Evolutionary conservation across 1,284 basidiomycete genomes (phyloP).

Genomic region (Ceratobasidium sp.): DNA sequence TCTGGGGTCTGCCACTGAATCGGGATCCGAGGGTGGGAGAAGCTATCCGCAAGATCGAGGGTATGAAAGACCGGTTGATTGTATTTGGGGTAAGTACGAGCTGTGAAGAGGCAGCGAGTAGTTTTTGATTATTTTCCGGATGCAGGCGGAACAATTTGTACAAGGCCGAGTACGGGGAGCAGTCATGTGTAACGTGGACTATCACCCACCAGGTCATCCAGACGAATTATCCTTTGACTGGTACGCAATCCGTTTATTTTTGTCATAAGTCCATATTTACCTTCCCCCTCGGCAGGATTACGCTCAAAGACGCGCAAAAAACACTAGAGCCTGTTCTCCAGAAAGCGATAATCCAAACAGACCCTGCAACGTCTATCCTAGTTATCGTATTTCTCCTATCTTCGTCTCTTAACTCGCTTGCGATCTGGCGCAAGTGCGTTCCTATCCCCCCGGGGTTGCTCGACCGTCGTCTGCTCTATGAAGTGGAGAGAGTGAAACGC

Average conservation of each 20-base stretch:
- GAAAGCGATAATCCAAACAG: slow-evolving; percentile 24
- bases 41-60: slow-evolving; percentile 19
- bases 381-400: slow-evolving; percentile 35
- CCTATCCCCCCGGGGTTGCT: background rate
- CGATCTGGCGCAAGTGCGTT: slow-evolving; percentile 37
- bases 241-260: background rate
- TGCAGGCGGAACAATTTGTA: slow-evolving; percentile 23
- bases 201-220: slow-evolving; percentile 16
- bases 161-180: slow-evolving; percentile 18
- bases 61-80: slow-evolving; percentile 24
- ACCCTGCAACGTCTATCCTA: slow-evolving; percentile 17
- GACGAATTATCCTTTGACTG: slow-evolving; percentile 36
- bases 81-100: slow-evolving; percentile 13
- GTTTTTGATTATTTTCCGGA: background rate
- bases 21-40: slow-evolving; percentile 31
- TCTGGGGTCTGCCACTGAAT: slow-evolving; percentile 30
- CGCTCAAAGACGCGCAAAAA: slow-evolving; percentile 34
- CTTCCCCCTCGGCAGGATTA: slow-evolving; percentile 2
- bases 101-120: background rate
- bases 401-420: slow-evolving; percentile 34
- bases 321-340: slow-evolving; percentile 27
- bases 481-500: slow-evolving; percentile 19
- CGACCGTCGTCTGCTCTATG: background rate
- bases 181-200: slow-evolving; percentile 32
- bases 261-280: background rate